Base-by-base conservation (phyloP, 768 basidiomycete genomes). In the Steccherinum ochraceum region DNA sequence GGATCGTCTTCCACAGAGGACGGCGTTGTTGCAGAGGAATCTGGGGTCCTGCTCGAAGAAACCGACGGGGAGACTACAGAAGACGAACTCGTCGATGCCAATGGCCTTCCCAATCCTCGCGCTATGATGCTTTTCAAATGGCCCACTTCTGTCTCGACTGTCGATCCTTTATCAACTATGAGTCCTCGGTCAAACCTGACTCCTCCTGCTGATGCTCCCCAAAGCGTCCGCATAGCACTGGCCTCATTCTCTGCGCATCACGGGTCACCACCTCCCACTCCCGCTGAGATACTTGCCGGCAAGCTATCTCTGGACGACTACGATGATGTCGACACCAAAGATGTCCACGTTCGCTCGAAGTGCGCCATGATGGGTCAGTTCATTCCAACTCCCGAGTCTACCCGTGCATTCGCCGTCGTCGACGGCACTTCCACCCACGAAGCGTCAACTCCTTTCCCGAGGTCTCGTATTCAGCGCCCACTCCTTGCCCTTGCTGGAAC, bases 21-120 rank as follows among this genome's bases (percentile, higher is more conserved):
- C n/a, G 64, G 64, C 40, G 60, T 61, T n/a, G 62, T 66, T 45
- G 52, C 45, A 3, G 23, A 45, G 13, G 41, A 43, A 5, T 35
- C 30, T 20, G 56, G 47, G 16, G 45, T 64, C 21, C 30, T 56
- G 2, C 51, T 66, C 24, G 59, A 56, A 30, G 79, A 75, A 35
- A 77, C 71, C 50, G 83, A 80, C 4, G 86, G 87, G 1, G 85
- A 89, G 55, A 88, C 88, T 3, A 90, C 89, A 1, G 89, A 90
- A 61, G 86, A 89, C 55, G 88, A 92, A 54, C 80, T 90, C 46
- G 82, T 90, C n/a, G 86, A 84, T 49, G 77, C 80, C 7, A 77
- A 81, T 53, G 81, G 84, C 50, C 70, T 88, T 4, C 85, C 83
- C 23, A 90, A 87, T 50, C 79, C 80, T n/a, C 80, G 80, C 50